phyloP scores from a whole-genome alignment of 306 rosid species.

The Inga oerstediana region DNA sequence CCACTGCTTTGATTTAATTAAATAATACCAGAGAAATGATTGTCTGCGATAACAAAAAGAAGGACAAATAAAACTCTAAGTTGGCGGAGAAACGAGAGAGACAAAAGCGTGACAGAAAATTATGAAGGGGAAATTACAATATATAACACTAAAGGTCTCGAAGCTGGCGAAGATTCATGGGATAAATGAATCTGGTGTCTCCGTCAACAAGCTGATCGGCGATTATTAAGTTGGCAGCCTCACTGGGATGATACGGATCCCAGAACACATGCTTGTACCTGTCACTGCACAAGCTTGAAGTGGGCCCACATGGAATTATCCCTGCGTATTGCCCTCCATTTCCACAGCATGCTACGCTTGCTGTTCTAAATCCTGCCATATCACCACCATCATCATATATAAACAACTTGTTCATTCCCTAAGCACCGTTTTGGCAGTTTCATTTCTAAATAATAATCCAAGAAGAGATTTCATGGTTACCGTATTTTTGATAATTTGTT shows the following conservation, averaged over 20 bases:
- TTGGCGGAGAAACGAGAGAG: neutral
- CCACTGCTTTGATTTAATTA: neutral
- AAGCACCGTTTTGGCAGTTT: no score
- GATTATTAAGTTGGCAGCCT: slow-evolving; percentile 68
- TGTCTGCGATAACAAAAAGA: neutral
- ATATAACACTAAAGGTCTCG: slow-evolving; percentile 29
- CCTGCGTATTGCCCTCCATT: slow-evolving; percentile 79
- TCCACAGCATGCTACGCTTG: slow-evolving; percentile 74
- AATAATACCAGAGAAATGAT: neutral
- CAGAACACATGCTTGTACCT: slow-evolving; percentile 66
- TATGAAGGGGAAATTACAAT: neutral
- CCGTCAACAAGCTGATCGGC: slow-evolving; percentile 71
- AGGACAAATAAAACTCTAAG: neutral
- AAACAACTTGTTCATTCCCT: neutral
- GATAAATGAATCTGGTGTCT: slow-evolving; percentile 51
- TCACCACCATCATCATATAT: neutral
- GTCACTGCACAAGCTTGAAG: slow-evolving; percentile 68
- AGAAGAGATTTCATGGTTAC: slow-evolving; percentile 24
- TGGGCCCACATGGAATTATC: slow-evolving; percentile 79
- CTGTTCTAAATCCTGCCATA: slow-evolving; percentile 57
- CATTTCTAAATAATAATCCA: neutral
- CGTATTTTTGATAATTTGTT: slow-evolving; percentile 54
- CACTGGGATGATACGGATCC: slow-evolving; percentile 89
- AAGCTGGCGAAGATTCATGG: slow-evolving; percentile 72
- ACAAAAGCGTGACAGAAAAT: neutral